These are phyloP conservation scores for Petasospora fabianii DNA, from an alignment of 1,139 yeast species.

Conservation along the genomic window DNA sequence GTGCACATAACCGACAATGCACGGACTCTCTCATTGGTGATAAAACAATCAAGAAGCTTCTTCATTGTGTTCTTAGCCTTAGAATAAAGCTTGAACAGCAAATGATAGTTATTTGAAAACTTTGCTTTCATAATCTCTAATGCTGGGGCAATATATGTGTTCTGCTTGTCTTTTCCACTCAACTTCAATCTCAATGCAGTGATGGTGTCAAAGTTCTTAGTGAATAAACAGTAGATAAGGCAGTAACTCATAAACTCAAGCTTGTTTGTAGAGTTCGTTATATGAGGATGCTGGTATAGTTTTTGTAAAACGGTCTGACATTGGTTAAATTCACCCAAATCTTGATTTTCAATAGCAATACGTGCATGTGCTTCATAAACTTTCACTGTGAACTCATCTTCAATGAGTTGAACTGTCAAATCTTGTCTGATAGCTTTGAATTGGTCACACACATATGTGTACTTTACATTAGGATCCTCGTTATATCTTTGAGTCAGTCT, in stretches of 20 bases:
- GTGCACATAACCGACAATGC: conserved; percentile 57
- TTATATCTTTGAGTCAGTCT: conserved; percentile 54
- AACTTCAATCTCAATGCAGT: conserved; percentile 31
- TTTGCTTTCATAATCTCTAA: conserved; percentile 42
- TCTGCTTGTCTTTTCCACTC: conserved; percentile 25
- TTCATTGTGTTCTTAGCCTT: conserved; percentile 33
- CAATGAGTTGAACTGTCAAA: conserved; percentile 86
- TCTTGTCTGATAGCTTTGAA: conserved; percentile 91
- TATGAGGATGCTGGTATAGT: conserved; percentile 44
- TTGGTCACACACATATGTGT: conserved; percentile 82
- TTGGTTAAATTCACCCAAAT: conserved; percentile 92
- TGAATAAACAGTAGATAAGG: conserved; percentile 72
- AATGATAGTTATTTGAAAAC: conserved; percentile 48
- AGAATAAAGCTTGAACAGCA: conserved; percentile 44
- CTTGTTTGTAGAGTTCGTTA: conserved; percentile 38
- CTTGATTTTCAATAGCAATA: conserved; percentile 77
- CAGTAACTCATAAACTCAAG: conserved; percentile 73
- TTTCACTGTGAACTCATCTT: conserved; percentile 66
- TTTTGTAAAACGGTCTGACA: conserved; percentile 80
- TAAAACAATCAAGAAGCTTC: conserved; percentile 43
- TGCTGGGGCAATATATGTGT: conserved; percentile 37
- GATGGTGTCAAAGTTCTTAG: conserved; percentile 51
- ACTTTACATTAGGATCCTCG: conserved; percentile 48
- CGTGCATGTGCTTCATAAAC: conserved; percentile 89
- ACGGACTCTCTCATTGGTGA: conserved; percentile 54